Evolutionary conservation across 1,139 yeast genomes (phyloP), one percentile per base, ranked within the genome.

Genomic region (Nakaseomyces delphensis): DNA sequence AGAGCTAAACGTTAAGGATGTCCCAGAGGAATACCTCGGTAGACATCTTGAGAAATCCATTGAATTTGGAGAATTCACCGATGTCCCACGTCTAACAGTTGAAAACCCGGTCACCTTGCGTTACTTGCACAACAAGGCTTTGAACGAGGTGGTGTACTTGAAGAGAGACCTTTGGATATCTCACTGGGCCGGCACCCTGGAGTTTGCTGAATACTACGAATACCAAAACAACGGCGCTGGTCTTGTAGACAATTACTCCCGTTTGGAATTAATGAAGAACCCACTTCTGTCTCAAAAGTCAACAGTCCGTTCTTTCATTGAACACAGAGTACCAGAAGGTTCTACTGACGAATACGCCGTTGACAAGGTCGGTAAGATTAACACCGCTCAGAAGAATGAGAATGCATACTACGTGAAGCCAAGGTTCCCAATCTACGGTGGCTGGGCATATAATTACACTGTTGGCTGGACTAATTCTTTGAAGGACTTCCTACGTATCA

Each of bases 371-470:
- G 98, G 98, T 20, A 84, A 85, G 65, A 96, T 91, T n/a, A 80
- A 95, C 7, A 84, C 96, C 4, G 83, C 84, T 45, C 70, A 71
- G 48, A 66, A 73, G 33, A 56, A 71, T 13, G 57, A 56, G 2
- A 65, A 71, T 44, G 74, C 70, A 48, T 66, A 86, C 44, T 69
- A 79, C 35, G 63, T 91, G 50, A 77, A 74, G 56, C 98, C 98
- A 44, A 74, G 99, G 60, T 91, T 71, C 68, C 99, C 99, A 10
- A 58, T 91, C 7, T 84, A 86, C 65, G 99, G 98, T 40, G 94
- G 89, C 33, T 91, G 99, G 99, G 76, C 80, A 55, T 91, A 87
- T 66, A 87, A 91, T 65, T 91, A 86, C 69, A 91, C 98, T 16
- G 67, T 91, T 56, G 97, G 97, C 6, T 93, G 96, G 96, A 76